phyloP scores from a whole-genome alignment of 169 alveolate genomes.

The Amoebophrya sp. region DNA sequence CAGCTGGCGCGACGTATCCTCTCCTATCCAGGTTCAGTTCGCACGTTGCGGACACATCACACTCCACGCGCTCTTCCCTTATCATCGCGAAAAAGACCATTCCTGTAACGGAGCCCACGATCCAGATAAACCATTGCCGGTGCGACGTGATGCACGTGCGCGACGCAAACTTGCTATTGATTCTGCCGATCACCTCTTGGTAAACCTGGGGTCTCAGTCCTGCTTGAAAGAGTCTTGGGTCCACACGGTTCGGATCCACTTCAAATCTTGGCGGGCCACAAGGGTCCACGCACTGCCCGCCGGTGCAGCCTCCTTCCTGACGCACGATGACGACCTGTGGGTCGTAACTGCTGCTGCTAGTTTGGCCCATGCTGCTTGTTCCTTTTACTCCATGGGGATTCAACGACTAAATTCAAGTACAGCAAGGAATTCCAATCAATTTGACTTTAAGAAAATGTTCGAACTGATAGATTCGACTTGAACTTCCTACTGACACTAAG shows the following conservation, averaged over 20 bases:
- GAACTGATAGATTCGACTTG: too few relatives aligned
- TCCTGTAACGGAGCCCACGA: neutral
- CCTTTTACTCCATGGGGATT: too few relatives aligned
- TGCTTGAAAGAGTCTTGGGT: neutral
- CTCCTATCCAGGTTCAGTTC: too few relatives aligned
- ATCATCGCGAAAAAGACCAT: neutral
- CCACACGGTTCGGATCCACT: neutral
- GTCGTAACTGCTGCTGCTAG: too few relatives aligned
- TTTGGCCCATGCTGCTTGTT: too few relatives aligned
- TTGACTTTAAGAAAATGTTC: too few relatives aligned
- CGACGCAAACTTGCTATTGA: neutral
- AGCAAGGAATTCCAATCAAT: too few relatives aligned
- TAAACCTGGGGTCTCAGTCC: neutral
- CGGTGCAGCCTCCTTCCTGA: neutral
- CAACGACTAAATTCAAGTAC: too few relatives aligned
- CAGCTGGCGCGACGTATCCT: too few relatives aligned
- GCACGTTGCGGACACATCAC: too few relatives aligned
- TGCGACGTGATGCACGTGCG: neutral
- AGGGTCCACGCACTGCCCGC: neutral
- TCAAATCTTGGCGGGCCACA: neutral
- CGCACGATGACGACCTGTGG: neutral
- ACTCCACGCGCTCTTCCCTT: neutral
- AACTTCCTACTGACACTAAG: too few relatives aligned
- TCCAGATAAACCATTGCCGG: neutral
- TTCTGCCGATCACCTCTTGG: neutral